Conservation (phyloP, 305 asterid genomes). For the Galium porrigens region DNA sequence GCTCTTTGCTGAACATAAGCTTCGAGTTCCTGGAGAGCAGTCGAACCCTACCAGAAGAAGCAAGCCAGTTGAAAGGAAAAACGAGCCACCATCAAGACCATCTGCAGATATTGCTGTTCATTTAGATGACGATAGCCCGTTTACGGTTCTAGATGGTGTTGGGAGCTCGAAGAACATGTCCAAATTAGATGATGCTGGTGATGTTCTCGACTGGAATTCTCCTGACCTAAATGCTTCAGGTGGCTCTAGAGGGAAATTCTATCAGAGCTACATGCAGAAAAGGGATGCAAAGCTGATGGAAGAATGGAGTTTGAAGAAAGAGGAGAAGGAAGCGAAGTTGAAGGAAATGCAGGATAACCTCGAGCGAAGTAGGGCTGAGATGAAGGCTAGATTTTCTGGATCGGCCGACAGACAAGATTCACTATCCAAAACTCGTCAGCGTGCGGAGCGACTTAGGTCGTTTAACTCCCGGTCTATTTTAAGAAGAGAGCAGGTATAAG, state of each 20-base stretch:
- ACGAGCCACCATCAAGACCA: slow-evolving; percentile 27
- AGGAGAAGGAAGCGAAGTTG: slow-evolving; percentile 73
- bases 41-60: slow-evolving; percentile 36
- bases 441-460: slow-evolving; percentile 74
- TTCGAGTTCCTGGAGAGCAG: slow-evolving; percentile 54
- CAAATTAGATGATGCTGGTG: slow-evolving; percentile 30
- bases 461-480: slow-evolving; percentile 43
- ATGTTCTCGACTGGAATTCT: slow-evolving; percentile 30
- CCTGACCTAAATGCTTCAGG: slow-evolving; percentile 48
- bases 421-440: slow-evolving; percentile 32
- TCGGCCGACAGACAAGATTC: slow-evolving; percentile 40
- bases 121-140: slow-evolving; percentile 21
- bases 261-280: slow-evolving; percentile 56
- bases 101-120: slow-evolving; percentile 29
- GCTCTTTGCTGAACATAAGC: slow-evolving; percentile 75
- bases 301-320: slow-evolving; percentile 72
- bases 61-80: slow-evolving; percentile 33
- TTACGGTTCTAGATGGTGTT: slow-evolving; percentile 29
- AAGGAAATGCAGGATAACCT: slow-evolving; percentile 75
- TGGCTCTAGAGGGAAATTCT: slow-evolving; percentile 66
- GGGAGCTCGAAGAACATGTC: slow-evolving; percentile 32
- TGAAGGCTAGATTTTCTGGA: slow-evolving; percentile 57
- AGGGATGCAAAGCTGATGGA: slow-evolving; percentile 79
- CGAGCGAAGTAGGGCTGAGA: slow-evolving; percentile 62
- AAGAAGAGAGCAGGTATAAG: slow-evolving; percentile 65